Percentiles rank a stretch among this genome's conserved stretches.
These are phyloP conservation scores for Malassezia pachydermatis DNA, from an alignment of 1,284 basidiomycete genomes.

Conservation along the genomic window DNA sequence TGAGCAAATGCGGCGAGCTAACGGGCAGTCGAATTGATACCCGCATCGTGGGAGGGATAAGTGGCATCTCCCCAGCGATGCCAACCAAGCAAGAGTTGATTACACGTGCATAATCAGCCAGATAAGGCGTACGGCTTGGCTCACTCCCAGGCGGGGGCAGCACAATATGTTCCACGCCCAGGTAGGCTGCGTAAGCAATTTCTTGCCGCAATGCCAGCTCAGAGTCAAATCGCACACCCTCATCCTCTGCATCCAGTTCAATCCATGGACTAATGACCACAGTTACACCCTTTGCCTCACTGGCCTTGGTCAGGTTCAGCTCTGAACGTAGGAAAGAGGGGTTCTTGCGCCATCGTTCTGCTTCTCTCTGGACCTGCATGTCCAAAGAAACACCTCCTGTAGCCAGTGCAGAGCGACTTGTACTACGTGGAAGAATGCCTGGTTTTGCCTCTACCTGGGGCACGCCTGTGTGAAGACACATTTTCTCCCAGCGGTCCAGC, in stretches of 20 bases:
- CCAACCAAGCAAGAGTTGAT: slow-evolving; percentile 50
- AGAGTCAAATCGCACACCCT: slow-evolving; percentile 88
- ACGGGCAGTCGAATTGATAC: slow-evolving; percentile 40
- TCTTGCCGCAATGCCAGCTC: slow-evolving; percentile 92
- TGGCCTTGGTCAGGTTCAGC: slow-evolving; percentile 74
- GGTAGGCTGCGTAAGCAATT: slow-evolving; percentile 80
- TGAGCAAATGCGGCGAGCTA: slow-evolving; percentile 30
- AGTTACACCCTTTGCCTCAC: slow-evolving; percentile 70
- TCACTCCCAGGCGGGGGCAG: slow-evolving; percentile 76
- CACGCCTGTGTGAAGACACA: slow-evolving; percentile 59
- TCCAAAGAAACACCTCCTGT: slow-evolving; percentile 11
- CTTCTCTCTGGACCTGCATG: slow-evolving; percentile 52
- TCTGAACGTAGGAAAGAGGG: slow-evolving; percentile 73
- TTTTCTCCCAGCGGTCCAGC: slow-evolving; percentile 74
- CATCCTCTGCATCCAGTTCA: slow-evolving; percentile 81
- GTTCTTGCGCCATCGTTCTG: slow-evolving; percentile 75
- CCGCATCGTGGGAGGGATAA: slow-evolving; percentile 28
- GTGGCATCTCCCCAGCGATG: slow-evolving; percentile 29
- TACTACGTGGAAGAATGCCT: slow-evolving; percentile 24
- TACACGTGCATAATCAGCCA: slow-evolving; percentile 83
- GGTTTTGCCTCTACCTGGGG: not conserved
- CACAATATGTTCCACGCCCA: slow-evolving; percentile 72
- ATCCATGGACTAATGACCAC: slow-evolving; percentile 84
- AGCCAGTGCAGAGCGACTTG: slow-evolving; percentile 24
- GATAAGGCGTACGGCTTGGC: slow-evolving; percentile 55